These are phyloP conservation scores for Xylaria acuta DNA, from an alignment of 495 filamentous ascomycete genomes.

Conservation along the genomic window DNA sequence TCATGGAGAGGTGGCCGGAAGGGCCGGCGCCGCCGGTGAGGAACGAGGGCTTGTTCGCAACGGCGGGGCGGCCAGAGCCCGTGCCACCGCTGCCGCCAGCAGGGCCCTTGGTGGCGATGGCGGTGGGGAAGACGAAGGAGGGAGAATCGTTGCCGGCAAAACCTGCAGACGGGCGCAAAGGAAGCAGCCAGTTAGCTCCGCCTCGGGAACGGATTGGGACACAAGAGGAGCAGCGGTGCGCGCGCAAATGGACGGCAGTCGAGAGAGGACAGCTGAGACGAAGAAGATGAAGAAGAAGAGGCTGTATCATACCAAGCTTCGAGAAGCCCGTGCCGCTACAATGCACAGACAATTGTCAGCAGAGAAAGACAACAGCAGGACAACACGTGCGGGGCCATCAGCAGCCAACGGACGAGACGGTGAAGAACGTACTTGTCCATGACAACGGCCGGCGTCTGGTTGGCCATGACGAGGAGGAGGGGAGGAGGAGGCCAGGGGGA, in stretches of 20 bases:
- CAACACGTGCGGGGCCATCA: conserved; percentile 5
- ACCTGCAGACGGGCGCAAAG: conserved; percentile 59
- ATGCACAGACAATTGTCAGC: conserved; percentile 32
- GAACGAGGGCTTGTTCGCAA: conserved; percentile 93
- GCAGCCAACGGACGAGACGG: conserved; percentile 29
- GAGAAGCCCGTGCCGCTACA: conserved; percentile 96
- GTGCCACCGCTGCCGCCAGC: conserved; percentile 72
- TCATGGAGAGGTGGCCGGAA: conserved; percentile 79
- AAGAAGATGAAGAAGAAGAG: background rate
- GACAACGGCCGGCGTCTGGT: conserved; percentile 99
- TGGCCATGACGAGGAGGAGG: conserved; percentile 71
- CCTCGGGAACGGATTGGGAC: conserved; percentile 16
- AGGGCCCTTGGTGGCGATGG: conserved; percentile 91
- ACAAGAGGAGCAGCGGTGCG: conserved; percentile 19
- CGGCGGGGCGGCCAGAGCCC: conserved; percentile 83
- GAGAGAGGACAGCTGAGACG: conserved; percentile 12
- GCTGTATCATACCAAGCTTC: conserved; percentile 78
- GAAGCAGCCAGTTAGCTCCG: conserved; percentile 35
- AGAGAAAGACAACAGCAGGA: conserved; percentile 31
- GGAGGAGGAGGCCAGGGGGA: conserved; percentile 29
- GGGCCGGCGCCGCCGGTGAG: conserved; percentile 88
- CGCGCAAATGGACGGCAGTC: conserved; percentile 10
- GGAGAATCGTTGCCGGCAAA: conserved; percentile 99
- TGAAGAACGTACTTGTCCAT: conserved; percentile 98
- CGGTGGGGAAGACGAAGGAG: conserved; percentile 98